Conservation (phyloP, 164 flowering plant species). For the Nelumbo lutea region DNA sequence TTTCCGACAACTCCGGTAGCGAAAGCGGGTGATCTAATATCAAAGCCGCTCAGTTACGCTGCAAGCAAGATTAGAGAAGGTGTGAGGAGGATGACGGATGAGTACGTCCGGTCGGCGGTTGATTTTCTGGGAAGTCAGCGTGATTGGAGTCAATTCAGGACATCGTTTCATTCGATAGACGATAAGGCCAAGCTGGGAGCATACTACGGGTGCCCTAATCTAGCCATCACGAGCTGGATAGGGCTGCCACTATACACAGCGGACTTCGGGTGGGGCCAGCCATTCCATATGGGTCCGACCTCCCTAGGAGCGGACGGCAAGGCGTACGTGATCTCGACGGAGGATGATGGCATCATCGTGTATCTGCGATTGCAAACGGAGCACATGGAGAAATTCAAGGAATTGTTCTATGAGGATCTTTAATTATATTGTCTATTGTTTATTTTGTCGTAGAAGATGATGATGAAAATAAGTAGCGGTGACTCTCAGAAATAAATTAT, state of each 20-base stretch:
- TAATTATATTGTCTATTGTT: no score
- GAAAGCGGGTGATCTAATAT: constrained; percentile 16
- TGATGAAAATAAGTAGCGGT: no score
- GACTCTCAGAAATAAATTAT: no score
- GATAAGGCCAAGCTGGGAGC: not conserved
- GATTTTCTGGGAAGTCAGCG: constrained; percentile 1
- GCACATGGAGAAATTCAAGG: constrained; percentile 34
- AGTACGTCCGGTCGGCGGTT: constrained; percentile 15
- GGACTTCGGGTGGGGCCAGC: constrained; percentile 53
- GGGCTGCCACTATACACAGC: constrained; percentile 20
- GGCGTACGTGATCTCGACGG: constrained; percentile 29
- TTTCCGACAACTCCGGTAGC: not conserved
- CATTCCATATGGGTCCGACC: constrained; percentile 38
- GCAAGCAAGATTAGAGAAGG: constrained; percentile 19
- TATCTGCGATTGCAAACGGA: constrained; percentile 27
- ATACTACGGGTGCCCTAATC: constrained; percentile 25
- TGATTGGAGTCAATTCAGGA: constrained; percentile 4
- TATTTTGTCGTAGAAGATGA: no score
- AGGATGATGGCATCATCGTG: constrained; percentile 39
- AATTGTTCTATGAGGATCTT: constrained; percentile 31
- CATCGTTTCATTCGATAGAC: not conserved
- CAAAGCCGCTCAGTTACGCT: constrained; percentile 17
- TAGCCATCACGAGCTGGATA: constrained; percentile 29
- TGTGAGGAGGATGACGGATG: constrained; percentile 9
- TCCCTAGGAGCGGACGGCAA: constrained; percentile 27